Base-by-base conservation (phyloP, 2,329 filamentous ascomycete species). In the Anisogramma anomala region DNA sequence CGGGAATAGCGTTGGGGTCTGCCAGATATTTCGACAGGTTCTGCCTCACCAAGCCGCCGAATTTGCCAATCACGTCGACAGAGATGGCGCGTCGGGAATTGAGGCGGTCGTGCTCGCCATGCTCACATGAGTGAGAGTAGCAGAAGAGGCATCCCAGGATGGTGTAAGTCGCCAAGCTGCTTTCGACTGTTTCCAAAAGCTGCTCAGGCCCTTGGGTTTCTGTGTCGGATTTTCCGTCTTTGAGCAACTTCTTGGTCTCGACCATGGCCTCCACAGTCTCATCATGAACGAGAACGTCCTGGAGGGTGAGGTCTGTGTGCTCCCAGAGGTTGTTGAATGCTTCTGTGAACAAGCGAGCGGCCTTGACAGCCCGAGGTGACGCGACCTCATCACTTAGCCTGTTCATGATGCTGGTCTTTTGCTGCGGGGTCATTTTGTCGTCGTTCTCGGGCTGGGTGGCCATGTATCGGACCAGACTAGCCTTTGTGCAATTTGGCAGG, bases 61-160 rank as follows among this genome's bases (percentile, higher is more conserved):
- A 47, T 11, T 61, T 59, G 10, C 56, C 60, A n/a, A 59, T 55
- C 39, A 55, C 52, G 27, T 69, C 66, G n/a, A 75, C 59, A 3
- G 70, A 72, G 50, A 76, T 71, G 3, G 67, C 59, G 35, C 65
- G 69, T 25, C 68, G 64, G 50, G 74, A 71, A 45, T 72, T 71
- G 37, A 69, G 67, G 6, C 58, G 54, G 41, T 73, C 69, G 38
- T 74, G 76, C 40, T 76, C 72, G 33, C 73, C 74, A 47, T 78
- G 74, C 50, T 77, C 74, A 45, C 74, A 78, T 10, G 72, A 74
- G 53, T 77, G 69, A 37, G 71, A 71, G 50, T 67, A 72, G 55
- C 74, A 78, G 38, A 76, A 68, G n/a, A 74, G 56, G 49, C 74
- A 78, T 10, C 69, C 70, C 13, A 77, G 61, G 8, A 72, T 63